These are phyloP conservation scores for Carex pumila DNA, from an alignment of 176 grass and related monocot genomes.

Conservation along the genomic window DNA sequence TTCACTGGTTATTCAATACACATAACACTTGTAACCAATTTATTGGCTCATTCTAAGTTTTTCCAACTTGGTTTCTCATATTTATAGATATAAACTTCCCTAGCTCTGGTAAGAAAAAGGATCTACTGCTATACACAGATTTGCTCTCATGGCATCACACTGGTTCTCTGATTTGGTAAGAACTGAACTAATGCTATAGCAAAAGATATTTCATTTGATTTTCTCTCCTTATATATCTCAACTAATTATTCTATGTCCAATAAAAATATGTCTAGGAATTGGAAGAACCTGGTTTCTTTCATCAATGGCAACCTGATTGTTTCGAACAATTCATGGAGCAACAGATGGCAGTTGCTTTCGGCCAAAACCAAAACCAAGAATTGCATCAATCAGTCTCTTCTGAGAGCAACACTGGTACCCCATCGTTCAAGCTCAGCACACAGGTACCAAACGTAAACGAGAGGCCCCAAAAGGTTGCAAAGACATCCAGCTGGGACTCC, in stretches of 20 bases:
- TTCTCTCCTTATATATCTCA: not conserved
- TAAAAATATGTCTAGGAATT: conserved; percentile 38
- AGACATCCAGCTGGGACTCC: conserved; percentile 77
- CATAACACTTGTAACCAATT: not conserved
- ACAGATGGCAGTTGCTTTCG: conserved; percentile 64
- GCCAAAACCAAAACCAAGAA: conserved; percentile 33
- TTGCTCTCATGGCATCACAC: conserved; percentile 48
- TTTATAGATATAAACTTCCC: not conserved
- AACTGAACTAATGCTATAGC: not conserved
- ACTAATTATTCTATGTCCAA: not conserved
- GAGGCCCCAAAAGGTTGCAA: conserved; percentile 44
- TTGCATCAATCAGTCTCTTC: conserved; percentile 39
- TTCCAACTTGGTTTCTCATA: not conserved
- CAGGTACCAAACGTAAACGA: not conserved
- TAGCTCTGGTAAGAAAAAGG: not conserved
- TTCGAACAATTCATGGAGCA: conserved; percentile 65
- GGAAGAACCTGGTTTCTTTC: conserved; percentile 74
- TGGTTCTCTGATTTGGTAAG: conserved; percentile 84
- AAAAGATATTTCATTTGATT: not conserved
- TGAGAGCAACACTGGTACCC: conserved; percentile 20
- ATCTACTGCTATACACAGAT: not conserved
- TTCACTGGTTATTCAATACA: not conserved
- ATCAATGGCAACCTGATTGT: conserved; percentile 72
- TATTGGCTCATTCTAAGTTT: conserved; percentile 5
- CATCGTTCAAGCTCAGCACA: not conserved